Percentiles rank a stretch among this genome's conserved stretches.
Conservation (phyloP, 192 early-diverging fungal genomes). For the Ambispora gerdemannii region DNA sequence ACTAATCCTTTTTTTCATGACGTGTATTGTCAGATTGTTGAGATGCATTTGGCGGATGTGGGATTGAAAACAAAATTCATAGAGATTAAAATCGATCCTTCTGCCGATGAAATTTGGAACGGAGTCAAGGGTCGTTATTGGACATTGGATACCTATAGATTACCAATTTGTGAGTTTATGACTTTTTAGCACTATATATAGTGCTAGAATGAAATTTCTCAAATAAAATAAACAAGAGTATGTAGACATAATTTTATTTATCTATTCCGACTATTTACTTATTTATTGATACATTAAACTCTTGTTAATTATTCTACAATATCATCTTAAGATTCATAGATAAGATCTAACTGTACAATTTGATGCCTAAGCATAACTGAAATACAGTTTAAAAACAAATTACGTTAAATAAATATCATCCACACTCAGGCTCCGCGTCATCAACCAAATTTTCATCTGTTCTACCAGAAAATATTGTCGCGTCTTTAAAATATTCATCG, state of each 20-base stretch:
- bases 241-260: too few relatives aligned
- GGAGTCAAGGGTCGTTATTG: constrained; percentile 79
- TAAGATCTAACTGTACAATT: too few relatives aligned
- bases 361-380: too few relatives aligned
- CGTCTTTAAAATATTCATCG: background rate
- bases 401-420: background rate
- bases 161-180: constrained; percentile 69
- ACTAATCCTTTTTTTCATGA: constrained; percentile 97
- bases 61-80: constrained; percentile 75
- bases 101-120: constrained; percentile 84
- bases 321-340: too few relatives aligned
- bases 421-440: background rate
- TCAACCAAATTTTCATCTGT: background rate
- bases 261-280: too few relatives aligned
- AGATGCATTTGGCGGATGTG: constrained; percentile 75
- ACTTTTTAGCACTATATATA: constrained; percentile 22
- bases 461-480: constrained; percentile 23
- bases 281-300: too few relatives aligned
- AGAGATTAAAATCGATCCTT: constrained; percentile 68
- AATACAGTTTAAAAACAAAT: background rate
- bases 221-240: too few relatives aligned
- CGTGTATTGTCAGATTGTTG: constrained; percentile 83
- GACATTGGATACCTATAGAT: constrained; percentile 65
- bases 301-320: too few relatives aligned
- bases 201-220: background rate